Conservation (phyloP, 2,329 filamentous ascomycete genomes). For the Arthroderma sp. region DNA sequence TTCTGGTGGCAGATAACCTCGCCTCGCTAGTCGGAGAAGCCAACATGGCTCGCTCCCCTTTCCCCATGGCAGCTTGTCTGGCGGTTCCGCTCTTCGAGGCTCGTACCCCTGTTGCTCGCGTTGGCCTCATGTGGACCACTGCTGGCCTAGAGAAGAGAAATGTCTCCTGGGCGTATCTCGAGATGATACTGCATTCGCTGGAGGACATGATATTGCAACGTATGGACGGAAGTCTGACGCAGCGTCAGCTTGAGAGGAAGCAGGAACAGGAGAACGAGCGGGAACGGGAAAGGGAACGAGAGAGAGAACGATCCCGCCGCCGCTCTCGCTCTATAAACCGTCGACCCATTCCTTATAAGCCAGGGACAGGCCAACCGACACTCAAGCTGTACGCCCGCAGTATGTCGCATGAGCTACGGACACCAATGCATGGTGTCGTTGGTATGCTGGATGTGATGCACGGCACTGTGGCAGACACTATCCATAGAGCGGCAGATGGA, state of each 20-base stretch:
- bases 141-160: constrained; percentile 46
- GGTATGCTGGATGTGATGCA: constrained; percentile 69
- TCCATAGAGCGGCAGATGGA: constrained; percentile 41
- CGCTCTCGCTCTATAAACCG: neutral
- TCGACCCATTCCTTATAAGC: constrained; percentile 10
- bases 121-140: constrained; percentile 59
- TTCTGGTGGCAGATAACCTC: constrained; percentile 52
- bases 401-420: constrained; percentile 58
- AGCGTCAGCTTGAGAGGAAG: constrained; percentile 16
- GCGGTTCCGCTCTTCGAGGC: constrained; percentile 54
- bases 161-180: constrained; percentile 54
- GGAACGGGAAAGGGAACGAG: constrained; percentile 20
- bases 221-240: constrained; percentile 5
- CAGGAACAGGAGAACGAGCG: constrained; percentile 25
- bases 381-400: constrained; percentile 61
- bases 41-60: constrained; percentile 45
- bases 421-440: constrained; percentile 64
- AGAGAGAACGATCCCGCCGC: neutral
- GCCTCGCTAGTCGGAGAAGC: constrained; percentile 44
- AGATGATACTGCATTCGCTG: constrained; percentile 55
- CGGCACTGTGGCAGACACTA: constrained; percentile 55
- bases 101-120: constrained; percentile 56
- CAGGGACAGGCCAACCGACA: constrained; percentile 36
- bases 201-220: constrained; percentile 54
- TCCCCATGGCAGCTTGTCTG: constrained; percentile 54